These are phyloP conservation scores for Colletotrichum caudatum DNA, from an alignment of 2,329 filamentous ascomycete genomes.

Conservation along the genomic window DNA sequence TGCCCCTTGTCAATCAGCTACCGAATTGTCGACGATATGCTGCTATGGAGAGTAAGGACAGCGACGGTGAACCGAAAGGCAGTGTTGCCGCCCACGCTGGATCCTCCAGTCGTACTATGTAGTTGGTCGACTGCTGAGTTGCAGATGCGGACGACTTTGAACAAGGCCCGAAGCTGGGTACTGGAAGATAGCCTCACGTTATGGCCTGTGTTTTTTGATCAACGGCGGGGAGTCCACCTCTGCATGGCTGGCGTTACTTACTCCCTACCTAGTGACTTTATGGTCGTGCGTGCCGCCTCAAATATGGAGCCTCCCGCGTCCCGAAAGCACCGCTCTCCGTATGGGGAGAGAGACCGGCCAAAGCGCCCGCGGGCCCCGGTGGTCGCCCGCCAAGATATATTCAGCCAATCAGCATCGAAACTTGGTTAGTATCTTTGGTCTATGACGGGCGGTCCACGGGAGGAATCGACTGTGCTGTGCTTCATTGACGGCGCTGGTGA, in stretches of 20 bases:
- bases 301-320: slow-evolving; percentile 8
- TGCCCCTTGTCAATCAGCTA: background rate
- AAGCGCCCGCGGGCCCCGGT: slow-evolving; percentile 25
- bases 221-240: background rate
- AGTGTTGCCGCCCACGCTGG: background rate
- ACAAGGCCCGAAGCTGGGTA: too few relatives aligned
- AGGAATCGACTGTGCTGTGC: background rate
- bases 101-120: background rate
- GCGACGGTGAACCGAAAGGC: background rate
- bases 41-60: background rate
- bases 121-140: too few relatives aligned
- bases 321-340: slow-evolving; percentile 32
- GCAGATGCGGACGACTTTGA: too few relatives aligned
- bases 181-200: too few relatives aligned
- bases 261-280: background rate
- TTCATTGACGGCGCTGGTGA: slow-evolving; percentile 19
- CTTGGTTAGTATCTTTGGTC: background rate
- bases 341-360: background rate
- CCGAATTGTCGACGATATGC: background rate
- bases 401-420: slow-evolving; percentile 14
- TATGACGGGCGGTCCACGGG: slow-evolving; percentile 14
- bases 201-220: background rate
- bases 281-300: background rate
- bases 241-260: background rate
- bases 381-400: slow-evolving; percentile 10